Conservation (phyloP, 1,284 basidiomycete genomes). For the Pyrrhoderma lamaoense region DNA sequence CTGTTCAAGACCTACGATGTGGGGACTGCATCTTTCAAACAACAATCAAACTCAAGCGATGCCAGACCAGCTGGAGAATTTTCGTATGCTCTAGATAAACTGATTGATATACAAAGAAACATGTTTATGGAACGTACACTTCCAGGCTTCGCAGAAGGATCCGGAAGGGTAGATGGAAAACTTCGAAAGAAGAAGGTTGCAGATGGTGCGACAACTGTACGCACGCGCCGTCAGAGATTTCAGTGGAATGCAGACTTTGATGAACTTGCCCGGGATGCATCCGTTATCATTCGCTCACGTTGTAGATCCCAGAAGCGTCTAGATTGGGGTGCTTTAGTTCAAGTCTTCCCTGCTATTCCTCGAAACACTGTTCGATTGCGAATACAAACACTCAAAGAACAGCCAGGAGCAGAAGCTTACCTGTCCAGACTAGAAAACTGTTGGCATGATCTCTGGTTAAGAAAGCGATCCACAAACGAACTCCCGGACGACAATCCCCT, state of each 20-base stretch:
- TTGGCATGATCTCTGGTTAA: slow-evolving; percentile 73
- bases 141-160: neutral
- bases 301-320: slow-evolving; percentile 53
- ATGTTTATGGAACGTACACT: neutral
- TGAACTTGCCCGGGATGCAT: slow-evolving; percentile 79
- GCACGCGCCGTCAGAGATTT: slow-evolving; percentile 51
- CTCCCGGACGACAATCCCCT: slow-evolving; percentile 68
- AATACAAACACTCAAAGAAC: slow-evolving; percentile 50
- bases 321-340: slow-evolving; percentile 65
- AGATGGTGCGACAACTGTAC: slow-evolving; percentile 18
- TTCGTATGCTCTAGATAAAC: slow-evolving; percentile 33
- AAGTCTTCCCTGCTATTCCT: slow-evolving; percentile 70
- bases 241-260: slow-evolving; percentile 83
- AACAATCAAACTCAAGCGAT: slow-evolving; percentile 25
- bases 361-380: slow-evolving; percentile 63
- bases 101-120: slow-evolving; percentile 28
- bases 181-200: slow-evolving; percentile 9
- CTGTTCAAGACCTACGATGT: slow-evolving; percentile 32
- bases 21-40: neutral
- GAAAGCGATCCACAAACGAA: slow-evolving; percentile 56
- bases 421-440: slow-evolving; percentile 72
- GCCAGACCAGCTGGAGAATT: slow-evolving; percentile 24
- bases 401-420: slow-evolving; percentile 66
- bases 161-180: neutral
- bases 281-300: slow-evolving; percentile 74